These are phyloP conservation scores for Alternaria gaisen DNA, from an alignment of 2,329 filamentous ascomycete species.

Conservation along the genomic window DNA sequence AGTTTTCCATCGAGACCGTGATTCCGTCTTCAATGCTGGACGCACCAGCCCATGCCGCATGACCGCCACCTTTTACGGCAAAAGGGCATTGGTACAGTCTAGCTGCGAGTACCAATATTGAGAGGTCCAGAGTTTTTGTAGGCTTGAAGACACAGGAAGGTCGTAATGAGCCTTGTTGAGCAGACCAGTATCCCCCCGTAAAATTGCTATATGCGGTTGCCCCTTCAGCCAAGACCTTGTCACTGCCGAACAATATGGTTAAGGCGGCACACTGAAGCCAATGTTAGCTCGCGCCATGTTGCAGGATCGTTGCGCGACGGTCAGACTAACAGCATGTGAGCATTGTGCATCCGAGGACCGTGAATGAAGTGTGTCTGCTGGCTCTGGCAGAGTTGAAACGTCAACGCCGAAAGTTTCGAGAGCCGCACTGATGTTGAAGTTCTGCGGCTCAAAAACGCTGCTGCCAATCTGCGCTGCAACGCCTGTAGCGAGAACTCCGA, in stretches of 20 bases:
- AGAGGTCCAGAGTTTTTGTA: constrained; percentile 17
- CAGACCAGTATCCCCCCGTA: constrained; percentile 32
- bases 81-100: constrained; percentile 43
- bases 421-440: constrained; percentile 10
- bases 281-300: background rate
- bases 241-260: constrained; percentile 21
- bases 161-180: constrained; percentile 29
- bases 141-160: constrained; percentile 37
- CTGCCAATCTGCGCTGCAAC: background rate
- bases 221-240: constrained; percentile 14
- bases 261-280: constrained; percentile 25
- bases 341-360: background rate
- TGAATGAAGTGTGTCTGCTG: background rate
- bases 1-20: constrained; percentile 51
- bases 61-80: constrained; percentile 56
- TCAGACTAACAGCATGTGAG: constrained; percentile 1
- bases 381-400: background rate
- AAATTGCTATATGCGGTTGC: constrained; percentile 17
- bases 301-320: background rate
- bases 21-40: constrained; percentile 55
- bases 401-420: constrained; percentile 8
- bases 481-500: background rate
- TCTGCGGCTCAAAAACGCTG: constrained; percentile 4
- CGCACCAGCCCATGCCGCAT: constrained; percentile 50
- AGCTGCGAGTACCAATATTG: constrained; percentile 21